Percentiles rank a stretch among this genome's conserved stretches.
These are phyloP conservation scores for Ramaria rubella DNA, from an alignment of 768 basidiomycete genomes.

Conservation along the genomic window DNA sequence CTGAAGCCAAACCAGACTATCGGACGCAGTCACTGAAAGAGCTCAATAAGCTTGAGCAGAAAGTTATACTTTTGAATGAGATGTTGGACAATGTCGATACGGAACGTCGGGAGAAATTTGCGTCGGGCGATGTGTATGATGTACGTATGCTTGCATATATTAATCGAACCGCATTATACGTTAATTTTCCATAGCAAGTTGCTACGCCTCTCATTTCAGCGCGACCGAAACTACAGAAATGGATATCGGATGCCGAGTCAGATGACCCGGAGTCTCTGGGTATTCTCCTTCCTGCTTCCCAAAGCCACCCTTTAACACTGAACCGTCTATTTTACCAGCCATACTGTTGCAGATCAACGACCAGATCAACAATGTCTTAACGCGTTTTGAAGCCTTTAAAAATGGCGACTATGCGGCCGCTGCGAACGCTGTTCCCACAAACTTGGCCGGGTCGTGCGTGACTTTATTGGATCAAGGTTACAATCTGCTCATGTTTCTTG, in stretches of 20 bases:
- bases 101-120: conserved; percentile 68
- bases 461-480: not conserved
- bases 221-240: conserved; percentile 93
- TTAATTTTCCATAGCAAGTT: conserved; percentile 60
- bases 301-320: not conserved
- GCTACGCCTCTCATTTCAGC: conserved; percentile 73
- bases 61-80: conserved; percentile 93
- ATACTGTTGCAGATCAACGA: conserved; percentile 96
- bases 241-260: conserved; percentile 90
- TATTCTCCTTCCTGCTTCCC: conserved; percentile 28
- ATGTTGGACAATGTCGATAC: conserved; percentile 89
- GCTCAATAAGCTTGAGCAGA: conserved; percentile 89
- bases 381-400: conserved; percentile 90
- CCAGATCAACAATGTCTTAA: conserved; percentile 88
- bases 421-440: conserved; percentile 60
- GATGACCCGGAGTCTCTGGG: conserved; percentile 88
- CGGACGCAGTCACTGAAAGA: conserved; percentile 83
- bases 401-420: conserved; percentile 76
- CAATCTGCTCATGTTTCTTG: not conserved
- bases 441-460: conserved; percentile 33
- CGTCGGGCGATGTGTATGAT: conserved; percentile 88
- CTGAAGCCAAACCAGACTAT: conserved; percentile 92
- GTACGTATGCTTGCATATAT: conserved; percentile 36
- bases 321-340: conserved; percentile 39
- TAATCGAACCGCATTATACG: not conserved